phyloP scores from a whole-genome alignment of 2,329 filamentous ascomycete species.

The Curvularia hawaiiensis region DNA sequence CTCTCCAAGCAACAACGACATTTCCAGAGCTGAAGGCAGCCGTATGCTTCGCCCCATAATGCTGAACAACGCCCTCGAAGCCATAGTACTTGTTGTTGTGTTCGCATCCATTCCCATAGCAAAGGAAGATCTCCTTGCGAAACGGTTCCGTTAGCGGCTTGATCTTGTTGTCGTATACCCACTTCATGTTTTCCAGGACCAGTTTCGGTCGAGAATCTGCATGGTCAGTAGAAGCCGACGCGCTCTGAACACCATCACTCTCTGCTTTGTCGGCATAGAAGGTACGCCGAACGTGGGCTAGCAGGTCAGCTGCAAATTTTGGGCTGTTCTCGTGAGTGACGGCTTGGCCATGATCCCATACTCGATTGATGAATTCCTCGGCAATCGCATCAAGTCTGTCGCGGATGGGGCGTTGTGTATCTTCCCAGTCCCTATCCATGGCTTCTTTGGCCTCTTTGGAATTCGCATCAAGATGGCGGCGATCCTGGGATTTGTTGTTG shows the following conservation, averaged over 20 bases:
- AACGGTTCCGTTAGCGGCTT: conserved; percentile 69
- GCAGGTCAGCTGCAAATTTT: conserved; percentile 73
- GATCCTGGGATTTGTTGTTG: conserved; percentile 54
- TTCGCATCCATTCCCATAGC: conserved; percentile 66
- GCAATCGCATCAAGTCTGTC: conserved; percentile 69
- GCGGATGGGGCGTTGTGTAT: conserved; percentile 69
- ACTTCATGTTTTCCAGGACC: conserved; percentile 85
- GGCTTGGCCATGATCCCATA: conserved; percentile 68
- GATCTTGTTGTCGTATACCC: conserved; percentile 79
- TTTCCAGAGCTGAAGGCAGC: conserved; percentile 70
- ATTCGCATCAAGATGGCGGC: conserved; percentile 55
- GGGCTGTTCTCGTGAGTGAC: conserved; percentile 68
- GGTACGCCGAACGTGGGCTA: conserved; percentile 69
- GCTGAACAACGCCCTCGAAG: conserved; percentile 80
- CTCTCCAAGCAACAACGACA: conserved; percentile 75
- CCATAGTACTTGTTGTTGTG: conserved; percentile 70
- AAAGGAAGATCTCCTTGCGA: conserved; percentile 76
- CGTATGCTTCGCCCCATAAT: conserved; percentile 84
- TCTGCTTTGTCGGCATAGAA: conserved; percentile 68
- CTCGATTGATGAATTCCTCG: conserved; percentile 69
- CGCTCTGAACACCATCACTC: conserved; percentile 52
- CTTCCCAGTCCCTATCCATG: conserved; percentile 72
- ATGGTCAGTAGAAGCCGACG: conserved; percentile 12
- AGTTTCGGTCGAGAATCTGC: conserved; percentile 64
- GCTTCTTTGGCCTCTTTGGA: conserved; percentile 61